Evolutionary conservation across 2,329 filamentous ascomycete species (phyloP), one percentile per base, ranked within the genome.

Genomic region (Ophiocordyceps polyrhachis-furcata): DNA sequence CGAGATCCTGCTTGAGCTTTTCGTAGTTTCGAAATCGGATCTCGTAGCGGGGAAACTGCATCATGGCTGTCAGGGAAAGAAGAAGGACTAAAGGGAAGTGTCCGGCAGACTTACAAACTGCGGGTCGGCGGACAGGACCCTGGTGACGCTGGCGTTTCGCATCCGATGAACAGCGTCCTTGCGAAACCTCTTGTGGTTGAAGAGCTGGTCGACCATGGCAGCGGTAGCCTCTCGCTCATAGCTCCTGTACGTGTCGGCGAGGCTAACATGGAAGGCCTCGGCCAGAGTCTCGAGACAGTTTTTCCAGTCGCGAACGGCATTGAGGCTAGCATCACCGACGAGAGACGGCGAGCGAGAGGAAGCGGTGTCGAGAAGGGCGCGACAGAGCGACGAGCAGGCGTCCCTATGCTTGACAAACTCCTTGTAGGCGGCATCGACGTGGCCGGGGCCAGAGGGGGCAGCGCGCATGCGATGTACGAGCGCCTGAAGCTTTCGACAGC

Each of bases 11-110:
- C 46, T 62, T 64, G 8, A 69, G 53, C 40, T 55, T 60, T 41
- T 71, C 68, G 45, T 65, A 70, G 45, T 69, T 66, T 23, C 63
- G 57, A 42, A 70, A 70, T 1, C 68, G 62, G 40, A 68, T 63
- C 47, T 67, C 66, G 46, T 69, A 71, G 52, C 62, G 47, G 40
- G 61, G 60, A 53, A 69, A 64, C 57, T 65, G 46, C 2, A 8
- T 17, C 21, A n/a, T n/a, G n/a, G 13, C 12, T 25, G 15, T 15
- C 7, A n/a, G n/a, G n/a, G n/a, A 23, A 23, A 23, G 6, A 23
- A 23, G 6, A 23, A 23, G 21, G 21, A 4, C n/a, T n/a, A 25
- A 7, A 28, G 25, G 4, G 25, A 28, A 28, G 21, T 6, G 25
- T 11, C 25, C 9, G 9, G 9, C 7, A 28, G 25, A 28, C 35